Base-by-base conservation (phyloP, 2,329 filamentous ascomycete species). In the Coleophoma cylindrospora region DNA sequence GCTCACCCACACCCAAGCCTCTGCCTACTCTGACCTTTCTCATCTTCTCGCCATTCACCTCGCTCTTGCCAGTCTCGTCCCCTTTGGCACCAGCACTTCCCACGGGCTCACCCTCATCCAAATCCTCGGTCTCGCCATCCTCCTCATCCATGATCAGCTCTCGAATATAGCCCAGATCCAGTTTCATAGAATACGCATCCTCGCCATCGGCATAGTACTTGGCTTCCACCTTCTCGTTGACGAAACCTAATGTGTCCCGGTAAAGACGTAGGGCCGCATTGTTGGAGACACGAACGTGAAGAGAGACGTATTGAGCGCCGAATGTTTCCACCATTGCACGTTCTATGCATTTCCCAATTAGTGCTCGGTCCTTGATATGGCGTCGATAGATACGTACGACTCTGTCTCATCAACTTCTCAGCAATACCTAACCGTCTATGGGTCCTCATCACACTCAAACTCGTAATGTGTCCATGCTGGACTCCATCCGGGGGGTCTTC, bases 181-280 rank as follows among this genome's bases (percentile, higher is more conserved):
- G 87, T 55, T 84, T 85, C 94, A 99, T 99, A 65, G 84, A 88
- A 67, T 84, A 96, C 36, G 94, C 94, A 73, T 99, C 90, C 74
- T 99, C 94, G 53, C 92, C 92, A 68, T 99, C 94, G 51, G 94
- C 94, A 68, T 99, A 99, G 79, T 96, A 96, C 72, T 91, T 94
- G 45, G 80, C 68, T 71, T 95, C 90, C 11, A 86, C 83, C 74
- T 91, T 94, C 57, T 94, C 89, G 59, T 89, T 87, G 66, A 84
- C 81, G 77, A 96, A 97, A 49, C 89, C 86, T 1, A 96, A 82
- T 0, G 91, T 96, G 66, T 95, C 87, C 61, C 90, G 85, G 80
- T 99, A 99, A 19, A 99, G 81, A 62, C 88, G 89, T 55, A 96
- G 81, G 22, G 94, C 94, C 7, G 94, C 94, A 54, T 81, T 81